These are phyloP conservation scores for Phytophthora syringae DNA, from an alignment of 352 stramenopile species.

Conservation along the genomic window DNA sequence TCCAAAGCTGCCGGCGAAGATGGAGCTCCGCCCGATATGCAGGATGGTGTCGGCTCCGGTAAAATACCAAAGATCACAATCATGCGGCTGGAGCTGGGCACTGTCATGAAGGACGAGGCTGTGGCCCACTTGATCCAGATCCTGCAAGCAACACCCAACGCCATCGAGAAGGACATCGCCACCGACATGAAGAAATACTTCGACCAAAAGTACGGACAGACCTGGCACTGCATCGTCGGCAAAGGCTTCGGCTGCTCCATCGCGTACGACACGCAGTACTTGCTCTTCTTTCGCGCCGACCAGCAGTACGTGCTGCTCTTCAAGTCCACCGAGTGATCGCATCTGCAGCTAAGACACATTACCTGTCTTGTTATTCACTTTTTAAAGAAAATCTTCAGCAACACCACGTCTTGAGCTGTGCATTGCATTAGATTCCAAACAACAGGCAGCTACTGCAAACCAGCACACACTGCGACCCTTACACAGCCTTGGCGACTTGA, in stretches of 20 bases:
- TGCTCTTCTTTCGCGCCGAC: conserved; percentile 89
- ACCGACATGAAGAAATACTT: conserved; percentile 99
- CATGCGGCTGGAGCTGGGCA: conserved; percentile 69
- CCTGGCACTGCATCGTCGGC: conserved; percentile 95
- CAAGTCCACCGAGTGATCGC: conserved; percentile 74
- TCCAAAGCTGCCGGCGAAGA: conserved; percentile 42
- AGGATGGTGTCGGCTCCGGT: conserved; percentile 22
- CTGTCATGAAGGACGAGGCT: conserved; percentile 76
- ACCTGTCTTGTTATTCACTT: conserved; percentile 13
- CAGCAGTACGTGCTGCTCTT: conserved; percentile 87
- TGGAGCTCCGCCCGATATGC: conserved; percentile 21
- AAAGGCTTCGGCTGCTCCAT: conserved; percentile 92
- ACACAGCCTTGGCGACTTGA: conserved; percentile 53
- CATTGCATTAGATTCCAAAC: conserved; percentile 13
- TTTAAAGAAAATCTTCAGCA: conserved; percentile 3
- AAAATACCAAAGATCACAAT: conserved; percentile 70
- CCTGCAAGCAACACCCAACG: conserved; percentile 43
- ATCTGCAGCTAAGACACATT: conserved; percentile 6
- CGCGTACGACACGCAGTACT: conserved; percentile 90
- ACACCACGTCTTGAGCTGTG: conserved; percentile 16
- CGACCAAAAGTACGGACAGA: conserved; percentile 95
- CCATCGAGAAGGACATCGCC: conserved; percentile 95
- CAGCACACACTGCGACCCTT: conserved; percentile 17
- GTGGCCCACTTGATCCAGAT: conserved; percentile 54
- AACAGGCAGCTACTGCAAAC: neutral